Conservation (phyloP, 1,284 basidiomycete genomes). For the Mycosarcoma maydis region DNA sequence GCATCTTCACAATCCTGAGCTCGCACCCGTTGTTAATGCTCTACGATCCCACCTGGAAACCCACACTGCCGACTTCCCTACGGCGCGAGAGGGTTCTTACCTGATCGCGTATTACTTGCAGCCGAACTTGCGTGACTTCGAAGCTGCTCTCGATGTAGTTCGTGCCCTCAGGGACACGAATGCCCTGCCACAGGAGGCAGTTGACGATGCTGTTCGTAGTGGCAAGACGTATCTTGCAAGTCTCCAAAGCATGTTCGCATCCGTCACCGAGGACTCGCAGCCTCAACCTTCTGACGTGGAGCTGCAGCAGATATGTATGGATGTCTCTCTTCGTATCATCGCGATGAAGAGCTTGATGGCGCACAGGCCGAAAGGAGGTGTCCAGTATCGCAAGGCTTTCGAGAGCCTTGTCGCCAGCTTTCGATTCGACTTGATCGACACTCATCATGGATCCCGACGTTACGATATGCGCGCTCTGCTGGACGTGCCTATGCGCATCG, state of each 20-base stretch:
- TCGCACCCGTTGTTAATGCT: slow-evolving; percentile 27
- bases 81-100: slow-evolving; percentile 33
- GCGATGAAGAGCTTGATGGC: slow-evolving; percentile 30
- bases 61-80: slow-evolving; percentile 28
- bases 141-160: slow-evolving; percentile 32
- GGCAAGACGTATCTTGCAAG: slow-evolving; percentile 16
- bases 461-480: slow-evolving; percentile 3
- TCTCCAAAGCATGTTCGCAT: slow-evolving; percentile 5
- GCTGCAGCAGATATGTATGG: slow-evolving; percentile 29
- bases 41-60: slow-evolving; percentile 27
- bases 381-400: slow-evolving; percentile 33
- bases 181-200: slow-evolving; percentile 23
- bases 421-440: slow-evolving; percentile 30
- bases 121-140: slow-evolving; percentile 31
- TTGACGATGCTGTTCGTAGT: slow-evolving; percentile 29
- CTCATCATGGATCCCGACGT: background rate
- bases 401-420: slow-evolving; percentile 31
- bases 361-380: slow-evolving; percentile 20
- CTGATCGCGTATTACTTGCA: slow-evolving; percentile 38
- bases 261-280: background rate
- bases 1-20: slow-evolving; percentile 19
- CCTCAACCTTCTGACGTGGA: slow-evolving; percentile 5
- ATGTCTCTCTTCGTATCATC: slow-evolving; percentile 34
- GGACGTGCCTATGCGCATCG: slow-evolving; percentile 16
- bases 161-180: slow-evolving; percentile 36